Evolutionary conservation across 306 rosid species (phyloP), one percentile per base, ranked within the genome.

Genomic region (Fragaria nilgerrensis): DNA sequence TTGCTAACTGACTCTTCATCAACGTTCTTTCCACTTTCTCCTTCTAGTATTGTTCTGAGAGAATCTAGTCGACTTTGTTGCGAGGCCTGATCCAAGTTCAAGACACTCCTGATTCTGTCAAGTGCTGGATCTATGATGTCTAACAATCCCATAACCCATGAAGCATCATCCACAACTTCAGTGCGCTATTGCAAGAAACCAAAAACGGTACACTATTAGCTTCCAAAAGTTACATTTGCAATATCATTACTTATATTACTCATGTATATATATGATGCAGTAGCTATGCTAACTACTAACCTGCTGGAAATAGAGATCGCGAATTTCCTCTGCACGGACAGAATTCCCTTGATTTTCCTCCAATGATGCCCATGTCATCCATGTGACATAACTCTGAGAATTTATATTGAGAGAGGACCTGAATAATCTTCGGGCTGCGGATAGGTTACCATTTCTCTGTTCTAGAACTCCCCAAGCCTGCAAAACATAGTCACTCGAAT

Each of bases 401-500:
- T 90, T 92, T 80, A 92, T 82, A 74, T 87, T 88, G 36, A 95
- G 85, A 10, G 97, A 95, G 75, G 96, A 88, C 84, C 94, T 85
- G 82, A 89, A 95, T 74, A 92, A 86, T 87, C 97, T 88, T 32
- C 96, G 86, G 8, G 98, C 96, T 41, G 95, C 85, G 59, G 92
- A 84, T 56, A 89, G 80, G 76, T 95, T 92, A 27, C 95, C 96
- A 83, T 53, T 77, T 86, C 93, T 89, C 84, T 95, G 90, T 84
- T 95, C 98, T 65, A 92, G 86, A 85, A 95, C 97, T 75, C 98
- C 98, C 98, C 98, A 95, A 81, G 98, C 98, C 97, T 95, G 84
- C 86, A 77, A 41, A 61, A 45, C 41, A 65, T 65, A 34, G 56
- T 34, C 17, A 75, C 7, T 11, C 22, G 3, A 63, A 67, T 47